A percentile compares a stretch with the other conserved stretches of the same genome.
phyloP scores from a whole-genome alignment of 257 asterid species.

The Nicotiana noctiflora region DNA sequence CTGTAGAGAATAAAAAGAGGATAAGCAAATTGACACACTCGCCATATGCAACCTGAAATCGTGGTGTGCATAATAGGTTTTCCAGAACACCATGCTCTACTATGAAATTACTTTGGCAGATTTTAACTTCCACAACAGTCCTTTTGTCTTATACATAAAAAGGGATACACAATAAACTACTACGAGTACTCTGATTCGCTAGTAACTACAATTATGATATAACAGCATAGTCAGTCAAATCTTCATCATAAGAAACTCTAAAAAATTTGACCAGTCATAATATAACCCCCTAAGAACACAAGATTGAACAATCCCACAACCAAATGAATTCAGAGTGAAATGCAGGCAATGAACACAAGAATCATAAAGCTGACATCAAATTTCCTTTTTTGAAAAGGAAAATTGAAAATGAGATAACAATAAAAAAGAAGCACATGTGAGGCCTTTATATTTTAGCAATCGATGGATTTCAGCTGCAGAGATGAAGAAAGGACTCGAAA shows the following conservation, averaged over 20 bases:
- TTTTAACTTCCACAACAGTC: neutral
- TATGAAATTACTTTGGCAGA: neutral
- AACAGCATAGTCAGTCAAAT: neutral
- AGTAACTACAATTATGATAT: neutral
- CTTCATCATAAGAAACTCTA: neutral
- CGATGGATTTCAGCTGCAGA: neutral
- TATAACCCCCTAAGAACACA: neutral
- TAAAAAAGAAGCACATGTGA: neutral
- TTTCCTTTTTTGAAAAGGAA: neutral
- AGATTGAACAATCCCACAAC: neutral
- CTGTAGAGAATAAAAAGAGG: constrained; percentile 13
- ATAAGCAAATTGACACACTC: neutral
- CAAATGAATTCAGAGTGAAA: neutral
- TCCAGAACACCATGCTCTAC: neutral
- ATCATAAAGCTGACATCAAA: neutral
- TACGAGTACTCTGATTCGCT: neutral
- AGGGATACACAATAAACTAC: neutral
- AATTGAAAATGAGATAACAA: too few species aligned
- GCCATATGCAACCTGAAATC: neutral
- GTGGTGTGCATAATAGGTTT: neutral
- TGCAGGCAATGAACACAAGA: neutral
- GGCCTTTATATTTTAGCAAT: constrained; percentile 9
- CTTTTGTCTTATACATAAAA: neutral
- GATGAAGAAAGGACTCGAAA: neutral
- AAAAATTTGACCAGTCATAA: neutral